Percentiles rank a stretch among this genome's conserved stretches.
Evolutionary conservation across 495 filamentous ascomycete species (phyloP).

Genomic region (Hypomontagnella submonticulosa): DNA sequence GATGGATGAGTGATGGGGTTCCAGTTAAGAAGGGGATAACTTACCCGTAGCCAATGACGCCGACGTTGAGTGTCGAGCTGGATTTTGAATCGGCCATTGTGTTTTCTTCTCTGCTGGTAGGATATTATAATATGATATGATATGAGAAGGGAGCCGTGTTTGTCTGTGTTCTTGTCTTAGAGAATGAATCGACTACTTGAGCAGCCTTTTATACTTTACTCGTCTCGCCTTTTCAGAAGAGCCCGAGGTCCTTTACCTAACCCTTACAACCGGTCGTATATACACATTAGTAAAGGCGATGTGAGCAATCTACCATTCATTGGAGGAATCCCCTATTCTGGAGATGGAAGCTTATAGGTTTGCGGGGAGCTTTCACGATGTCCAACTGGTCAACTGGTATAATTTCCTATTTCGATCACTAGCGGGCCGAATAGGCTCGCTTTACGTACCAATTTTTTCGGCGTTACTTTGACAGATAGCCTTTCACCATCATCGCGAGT

Average conservation of each 20-base stretch:
- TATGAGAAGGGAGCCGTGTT: not conserved
- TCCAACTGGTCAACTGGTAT: conserved; percentile 34
- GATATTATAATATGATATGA: too few species aligned
- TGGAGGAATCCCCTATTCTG: not conserved
- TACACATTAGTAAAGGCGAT: too few species aligned
- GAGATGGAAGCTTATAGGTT: conserved; percentile 4
- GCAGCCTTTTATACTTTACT: too few species aligned
- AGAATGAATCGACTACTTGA: not conserved
- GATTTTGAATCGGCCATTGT: conserved; percentile 36
- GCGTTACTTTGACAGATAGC: not conserved
- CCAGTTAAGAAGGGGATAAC: conserved; percentile 20
- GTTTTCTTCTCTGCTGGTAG: not conserved
- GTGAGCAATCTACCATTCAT: not conserved
- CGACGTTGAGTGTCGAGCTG: conserved; percentile 60
- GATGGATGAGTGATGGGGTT: conserved; percentile 27
- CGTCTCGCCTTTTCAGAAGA: too few species aligned
- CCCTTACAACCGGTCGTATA: too few species aligned
- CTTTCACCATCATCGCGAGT: too few species aligned
- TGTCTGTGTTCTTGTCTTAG: not conserved
- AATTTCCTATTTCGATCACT: conserved; percentile 33
- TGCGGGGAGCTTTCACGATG: conserved; percentile 26
- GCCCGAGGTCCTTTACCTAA: too few species aligned
- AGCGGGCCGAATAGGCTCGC: conserved; percentile 18
- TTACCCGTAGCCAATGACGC: conserved; percentile 66
- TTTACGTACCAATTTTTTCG: conserved; percentile 15